Evolutionary conservation across 2,329 filamentous ascomycete genomes (phyloP).

Genomic region (Allantophomopsis cytisporea): DNA sequence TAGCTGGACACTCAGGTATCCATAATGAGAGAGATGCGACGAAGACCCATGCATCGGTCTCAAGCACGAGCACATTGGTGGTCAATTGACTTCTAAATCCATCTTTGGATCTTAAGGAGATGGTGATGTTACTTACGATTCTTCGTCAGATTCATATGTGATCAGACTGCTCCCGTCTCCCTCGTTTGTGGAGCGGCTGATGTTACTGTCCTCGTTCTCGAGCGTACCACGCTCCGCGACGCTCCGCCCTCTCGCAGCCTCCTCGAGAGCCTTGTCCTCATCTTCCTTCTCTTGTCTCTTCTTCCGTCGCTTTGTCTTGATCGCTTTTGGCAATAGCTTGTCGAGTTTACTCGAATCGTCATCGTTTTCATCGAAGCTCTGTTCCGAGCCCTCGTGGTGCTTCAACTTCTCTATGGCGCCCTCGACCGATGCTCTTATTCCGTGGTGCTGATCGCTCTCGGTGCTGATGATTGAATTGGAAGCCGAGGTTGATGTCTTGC

Average conservation of each 20-base stretch:
- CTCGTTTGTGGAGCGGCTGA: slow-evolving; percentile 2
- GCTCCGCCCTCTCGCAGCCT: slow-evolving; percentile 17
- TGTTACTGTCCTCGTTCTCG: slow-evolving; percentile 9
- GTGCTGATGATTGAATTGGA: slow-evolving; percentile 14
- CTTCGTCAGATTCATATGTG: slow-evolving; percentile 17
- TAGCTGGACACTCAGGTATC: no score
- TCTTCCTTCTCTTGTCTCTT: slow-evolving; percentile 30
- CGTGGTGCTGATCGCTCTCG: slow-evolving; percentile 8
- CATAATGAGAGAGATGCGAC: no score
- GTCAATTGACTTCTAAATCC: no score
- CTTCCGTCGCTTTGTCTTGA: slow-evolving; percentile 32
- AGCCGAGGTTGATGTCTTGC: slow-evolving; percentile 9
- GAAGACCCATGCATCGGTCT: no score
- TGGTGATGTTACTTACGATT: slow-evolving; percentile 15
- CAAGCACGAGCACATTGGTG: no score
- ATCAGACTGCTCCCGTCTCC: slow-evolving; percentile 14
- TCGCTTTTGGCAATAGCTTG: slow-evolving; percentile 38
- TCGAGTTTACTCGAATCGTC: slow-evolving; percentile 23
- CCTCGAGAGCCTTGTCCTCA: slow-evolving; percentile 20
- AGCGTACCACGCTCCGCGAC: slow-evolving; percentile 18
- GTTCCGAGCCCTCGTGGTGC: slow-evolving; percentile 2
- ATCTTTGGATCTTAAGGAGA: no score
- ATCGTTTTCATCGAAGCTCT: slow-evolving; percentile 7
- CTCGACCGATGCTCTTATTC: slow-evolving; percentile 10
- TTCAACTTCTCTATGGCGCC: slow-evolving; percentile 12